These are phyloP conservation scores for Stylonectria norvegica DNA, from an alignment of 2,329 filamentous ascomycete genomes.

Conservation along the genomic window DNA sequence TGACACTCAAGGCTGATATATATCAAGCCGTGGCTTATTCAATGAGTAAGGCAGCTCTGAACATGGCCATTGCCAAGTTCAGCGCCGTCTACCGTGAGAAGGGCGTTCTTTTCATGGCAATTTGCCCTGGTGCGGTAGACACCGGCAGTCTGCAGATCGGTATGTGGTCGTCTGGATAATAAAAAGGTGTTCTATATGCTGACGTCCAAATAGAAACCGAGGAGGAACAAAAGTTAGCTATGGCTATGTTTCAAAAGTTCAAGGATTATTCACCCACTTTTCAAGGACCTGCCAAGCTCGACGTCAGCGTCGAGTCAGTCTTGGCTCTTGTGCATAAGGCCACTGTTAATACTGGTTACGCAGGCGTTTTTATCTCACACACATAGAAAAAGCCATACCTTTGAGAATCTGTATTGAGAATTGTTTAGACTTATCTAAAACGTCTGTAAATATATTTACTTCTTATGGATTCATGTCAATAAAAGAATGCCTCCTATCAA, in stretches of 20 bases:
- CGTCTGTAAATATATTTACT: too few species aligned
- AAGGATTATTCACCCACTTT: neutral
- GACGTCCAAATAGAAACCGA: neutral
- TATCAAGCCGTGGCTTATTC: conserved; percentile 2
- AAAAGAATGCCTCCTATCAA: too few species aligned
- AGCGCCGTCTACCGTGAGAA: conserved; percentile 2
- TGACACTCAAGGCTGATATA: conserved; percentile 36
- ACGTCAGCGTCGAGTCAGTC: neutral
- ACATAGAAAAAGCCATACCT: too few species aligned
- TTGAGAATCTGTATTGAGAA: too few species aligned
- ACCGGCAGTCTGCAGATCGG: too few species aligned
- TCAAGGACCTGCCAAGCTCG: neutral
- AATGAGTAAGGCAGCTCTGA: conserved; percentile 7
- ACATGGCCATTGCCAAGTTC: conserved; percentile 7
- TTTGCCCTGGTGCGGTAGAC: neutral
- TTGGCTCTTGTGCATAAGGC: too few species aligned
- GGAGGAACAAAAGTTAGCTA: neutral
- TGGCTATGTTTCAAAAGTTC: neutral
- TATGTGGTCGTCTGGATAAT: too few species aligned
- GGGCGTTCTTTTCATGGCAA: conserved; percentile 18
- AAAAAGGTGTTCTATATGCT: neutral
- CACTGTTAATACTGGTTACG: too few species aligned
- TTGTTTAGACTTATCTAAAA: too few species aligned
- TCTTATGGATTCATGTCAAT: too few species aligned
- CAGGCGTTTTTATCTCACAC: too few species aligned